Base-by-base conservation (phyloP, 2,329 filamentous ascomycete genomes). In the Pestalotiopsis sp. region DNA sequence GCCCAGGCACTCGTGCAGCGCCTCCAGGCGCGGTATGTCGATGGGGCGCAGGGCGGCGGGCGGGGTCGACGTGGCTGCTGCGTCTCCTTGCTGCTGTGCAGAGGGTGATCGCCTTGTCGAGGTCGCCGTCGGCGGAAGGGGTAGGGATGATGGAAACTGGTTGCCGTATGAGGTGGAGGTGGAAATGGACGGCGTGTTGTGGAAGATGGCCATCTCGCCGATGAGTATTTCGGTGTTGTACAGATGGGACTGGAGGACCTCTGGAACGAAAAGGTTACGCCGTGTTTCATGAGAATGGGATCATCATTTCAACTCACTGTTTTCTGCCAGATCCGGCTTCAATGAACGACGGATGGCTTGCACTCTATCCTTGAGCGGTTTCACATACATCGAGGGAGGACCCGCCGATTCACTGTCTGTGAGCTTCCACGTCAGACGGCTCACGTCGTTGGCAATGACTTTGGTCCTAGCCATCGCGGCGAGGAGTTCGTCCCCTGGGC, bases 401-500 rank as follows among this genome's bases (percentile, higher is more conserved):
- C 38, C 36, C 17, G 66, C n/a, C 71, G 66, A 64, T 67, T 76
- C 12, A 64, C 67, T 68, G 14, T 74, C 73, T 11, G 64, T 31
- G 11, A 67, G 64, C 3, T 68, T 67, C 72, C 75, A 76, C 2
- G 72, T 73, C 14, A 73, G 36, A 14, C 75, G 72, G 23, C 66
- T 66, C 14, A 76, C 64, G 12, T 73, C 73, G 41, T 78, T 75
- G 13, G 72, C 67, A 31, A 78, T 69, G 63, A 63, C 71, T 36
- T 69, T 71, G 27, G 72, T 65, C 56, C 66, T 73, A 9, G 73
- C 75, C 68, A 77, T 75, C 0, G 70, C 58, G 6, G 82, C 80
- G 2, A 91, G 79, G 2, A 87, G 72, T 38, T 81, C 79, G 73
- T 91, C 89, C 2, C 82, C 82, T 0, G 82, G 78, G 39, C 80